phyloP scores from a whole-genome alignment of 2,329 filamentous ascomycete species.

The Magnaporthiopsis incrustans region DNA sequence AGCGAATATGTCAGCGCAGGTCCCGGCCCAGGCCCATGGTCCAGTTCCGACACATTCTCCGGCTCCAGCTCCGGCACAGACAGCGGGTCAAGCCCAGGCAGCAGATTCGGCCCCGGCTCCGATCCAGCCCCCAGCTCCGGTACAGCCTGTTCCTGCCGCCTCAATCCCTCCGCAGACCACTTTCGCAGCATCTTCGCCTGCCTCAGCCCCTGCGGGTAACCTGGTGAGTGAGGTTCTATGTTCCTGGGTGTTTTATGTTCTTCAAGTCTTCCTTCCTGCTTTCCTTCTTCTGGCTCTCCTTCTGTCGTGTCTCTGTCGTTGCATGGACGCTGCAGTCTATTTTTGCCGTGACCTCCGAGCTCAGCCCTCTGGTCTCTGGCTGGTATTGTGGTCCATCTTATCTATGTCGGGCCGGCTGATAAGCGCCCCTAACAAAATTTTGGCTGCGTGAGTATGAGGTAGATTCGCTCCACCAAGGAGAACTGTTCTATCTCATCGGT shows the following conservation, averaged over 20 bases:
- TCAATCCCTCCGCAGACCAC: constrained; percentile 8
- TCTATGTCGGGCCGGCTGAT: not conserved
- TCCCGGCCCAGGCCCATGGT: not conserved
- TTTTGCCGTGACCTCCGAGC: not conserved
- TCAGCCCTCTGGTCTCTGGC: not conserved
- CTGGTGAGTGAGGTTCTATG: constrained; percentile 1
- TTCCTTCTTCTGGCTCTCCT: not conserved
- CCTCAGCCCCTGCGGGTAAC: not conserved
- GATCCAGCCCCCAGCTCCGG: not conserved
- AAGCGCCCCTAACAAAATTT: not conserved
- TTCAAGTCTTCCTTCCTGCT: too few relatives aligned
- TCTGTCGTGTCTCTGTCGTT: not conserved
- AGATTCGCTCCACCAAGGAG: not conserved
- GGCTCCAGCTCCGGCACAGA: not conserved
- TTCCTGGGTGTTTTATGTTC: not conserved
- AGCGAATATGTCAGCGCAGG: not conserved
- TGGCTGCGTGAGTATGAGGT: not conserved
- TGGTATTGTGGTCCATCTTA: not conserved
- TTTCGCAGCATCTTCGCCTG: constrained; percentile 11
- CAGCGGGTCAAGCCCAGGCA: not conserved
- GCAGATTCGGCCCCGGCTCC: not conserved
- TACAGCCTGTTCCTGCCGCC: constrained; percentile 4
- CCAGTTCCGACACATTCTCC: not conserved
- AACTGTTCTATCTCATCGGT: not conserved
- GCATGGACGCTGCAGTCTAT: not conserved